Conservation (phyloP, 2,329 filamentous ascomycete genomes). For the Cytospora piceicola region DNA sequence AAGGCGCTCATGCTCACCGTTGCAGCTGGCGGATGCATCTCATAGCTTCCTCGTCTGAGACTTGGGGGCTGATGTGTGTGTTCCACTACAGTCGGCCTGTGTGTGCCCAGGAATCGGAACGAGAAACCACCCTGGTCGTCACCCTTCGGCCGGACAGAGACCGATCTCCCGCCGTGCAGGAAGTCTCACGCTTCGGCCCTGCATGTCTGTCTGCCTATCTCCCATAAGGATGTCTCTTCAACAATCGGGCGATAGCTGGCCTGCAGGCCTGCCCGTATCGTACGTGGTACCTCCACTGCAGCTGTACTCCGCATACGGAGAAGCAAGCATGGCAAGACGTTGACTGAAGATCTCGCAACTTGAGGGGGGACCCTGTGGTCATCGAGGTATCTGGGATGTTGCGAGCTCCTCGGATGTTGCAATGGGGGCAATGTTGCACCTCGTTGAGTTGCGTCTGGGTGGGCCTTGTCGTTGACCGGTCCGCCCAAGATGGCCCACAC, state of each 20-base stretch:
- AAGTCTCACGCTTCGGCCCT: constrained; percentile 18
- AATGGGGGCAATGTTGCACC: constrained; percentile 18
- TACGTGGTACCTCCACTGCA: neutral
- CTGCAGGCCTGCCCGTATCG: neutral
- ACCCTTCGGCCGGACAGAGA: constrained; percentile 26
- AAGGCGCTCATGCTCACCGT: neutral
- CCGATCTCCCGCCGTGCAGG: constrained; percentile 24
- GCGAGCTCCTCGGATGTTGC: constrained; percentile 1
- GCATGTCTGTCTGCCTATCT: constrained; percentile 11
- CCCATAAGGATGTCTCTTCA: neutral
- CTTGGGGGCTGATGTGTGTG: constrained; percentile 13
- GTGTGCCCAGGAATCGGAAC: constrained; percentile 21
- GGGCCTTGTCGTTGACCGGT: constrained; percentile 27
- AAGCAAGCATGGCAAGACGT: neutral
- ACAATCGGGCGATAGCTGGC: neutral
- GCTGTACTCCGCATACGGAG: neutral
- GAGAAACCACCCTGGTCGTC: constrained; percentile 14
- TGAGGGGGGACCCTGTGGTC: neutral
- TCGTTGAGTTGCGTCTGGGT: constrained; percentile 20
- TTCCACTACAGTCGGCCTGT: constrained; percentile 21
- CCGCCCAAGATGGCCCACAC: constrained; percentile 15
- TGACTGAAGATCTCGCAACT: neutral
- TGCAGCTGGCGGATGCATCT: constrained; percentile 5
- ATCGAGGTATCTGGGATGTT: neutral
- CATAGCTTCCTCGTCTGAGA: constrained; percentile 7